Conservation (phyloP, 345 rosid genomes). For the Noccaea caerulescens region DNA sequence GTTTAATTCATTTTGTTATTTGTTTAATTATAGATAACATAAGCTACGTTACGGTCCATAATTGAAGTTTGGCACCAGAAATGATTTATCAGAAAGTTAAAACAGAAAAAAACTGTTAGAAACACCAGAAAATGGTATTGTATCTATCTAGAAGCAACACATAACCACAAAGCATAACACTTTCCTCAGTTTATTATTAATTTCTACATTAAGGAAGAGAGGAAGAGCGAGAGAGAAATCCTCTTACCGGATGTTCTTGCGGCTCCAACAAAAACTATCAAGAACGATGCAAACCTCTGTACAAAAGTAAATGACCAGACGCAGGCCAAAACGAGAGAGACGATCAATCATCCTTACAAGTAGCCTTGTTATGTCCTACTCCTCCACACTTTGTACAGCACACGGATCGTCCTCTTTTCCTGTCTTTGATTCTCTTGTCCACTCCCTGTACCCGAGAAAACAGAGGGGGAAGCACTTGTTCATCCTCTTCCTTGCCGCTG, state of each 20-base stretch:
- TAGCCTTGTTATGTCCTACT: slow-evolving; percentile 79
- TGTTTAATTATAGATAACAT: neutral
- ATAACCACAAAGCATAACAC: slow-evolving; percentile 18
- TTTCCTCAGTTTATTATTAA: slow-evolving; percentile 22
- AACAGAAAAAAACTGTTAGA: neutral
- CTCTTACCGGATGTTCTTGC: slow-evolving; percentile 2
- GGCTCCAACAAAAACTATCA: slow-evolving; percentile 21
- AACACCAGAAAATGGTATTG: neutral
- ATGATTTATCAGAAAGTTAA: neutral
- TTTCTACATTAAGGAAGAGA: slow-evolving; percentile 22
- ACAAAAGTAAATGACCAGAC: slow-evolving; percentile 31
- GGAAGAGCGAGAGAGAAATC: neutral
- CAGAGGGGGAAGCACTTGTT: slow-evolving; percentile 77
- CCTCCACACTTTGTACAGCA: slow-evolving; percentile 78
- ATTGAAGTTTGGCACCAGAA: neutral
- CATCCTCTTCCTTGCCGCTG: slow-evolving; percentile 45
- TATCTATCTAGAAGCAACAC: neutral
- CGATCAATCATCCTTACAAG: slow-evolving; percentile 66
- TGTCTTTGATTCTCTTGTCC: slow-evolving; percentile 53
- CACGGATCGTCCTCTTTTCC: slow-evolving; percentile 55
- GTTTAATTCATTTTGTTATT: no score
- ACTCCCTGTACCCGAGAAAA: slow-evolving; percentile 49
- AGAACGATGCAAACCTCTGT: slow-evolving; percentile 35
- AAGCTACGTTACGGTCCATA: neutral
- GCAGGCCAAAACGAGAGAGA: slow-evolving; percentile 24